Evolutionary conservation across 106 monocot species (phyloP), one percentile per base, ranked within the genome.

Genomic region (Hemerocallis citrina): DNA sequence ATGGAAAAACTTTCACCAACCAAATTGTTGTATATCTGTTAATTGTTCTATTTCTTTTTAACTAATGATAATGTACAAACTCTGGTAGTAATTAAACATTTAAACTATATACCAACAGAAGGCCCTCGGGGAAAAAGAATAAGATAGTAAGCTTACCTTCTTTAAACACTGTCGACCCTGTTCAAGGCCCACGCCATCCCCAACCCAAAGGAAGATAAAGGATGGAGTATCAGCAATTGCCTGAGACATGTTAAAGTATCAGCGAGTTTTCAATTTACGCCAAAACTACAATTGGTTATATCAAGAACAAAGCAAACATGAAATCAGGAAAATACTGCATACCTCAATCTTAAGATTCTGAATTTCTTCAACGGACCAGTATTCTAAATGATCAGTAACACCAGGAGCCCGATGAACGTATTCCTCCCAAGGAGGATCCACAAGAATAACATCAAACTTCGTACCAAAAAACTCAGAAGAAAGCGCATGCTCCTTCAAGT

Each of bases 371-470:
- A 87, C 71, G 39, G 87, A 77, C 96, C 96, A 96, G 68, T 81
- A 82, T 36, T 96, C 96, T 32, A 88, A 68, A 63, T 96, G 83
- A 51, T 96, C 96, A 1, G 87, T 84, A 64, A 91, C 76, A 67
- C 96, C 96, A 62, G 96, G 96, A 57, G 96, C 96, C 11, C 96
- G 77, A 65, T 96, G 96, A 70, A 85, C 87, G 82, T 96, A 96
- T 69, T 96, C 96, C 69, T 96, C 96, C 96, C 96, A 96, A 14
- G 96, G 96, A 75, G 96, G 96, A 82, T 96, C 96, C 66, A 96
- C 91, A 43, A 96, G 91, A 77, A 96, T 88, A 34, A 96, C 96
- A 88, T 96, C 96, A 77, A 96, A 96, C 60, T 96, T 96, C 29
- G 96, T 88, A 39, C 87, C 87, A 63, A 91, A 96, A 63, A 88